phyloP scores from a whole-genome alignment of 805 yeast genomes.

The Zygosaccharomyces kombuchaensis region DNA sequence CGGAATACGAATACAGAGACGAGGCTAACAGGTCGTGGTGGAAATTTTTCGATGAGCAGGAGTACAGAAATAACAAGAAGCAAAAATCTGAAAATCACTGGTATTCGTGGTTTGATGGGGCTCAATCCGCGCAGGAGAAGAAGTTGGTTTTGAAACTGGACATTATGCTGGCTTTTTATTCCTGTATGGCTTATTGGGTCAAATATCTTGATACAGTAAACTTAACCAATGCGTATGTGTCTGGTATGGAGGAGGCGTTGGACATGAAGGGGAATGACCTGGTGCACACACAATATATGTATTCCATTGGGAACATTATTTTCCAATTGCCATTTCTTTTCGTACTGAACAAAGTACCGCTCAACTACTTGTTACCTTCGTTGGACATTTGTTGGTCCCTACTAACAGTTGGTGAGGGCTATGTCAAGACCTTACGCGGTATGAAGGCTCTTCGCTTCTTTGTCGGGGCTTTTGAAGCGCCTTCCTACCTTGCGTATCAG shows the following conservation, averaged over 20 bases:
- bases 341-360: slow-evolving; percentile 49
- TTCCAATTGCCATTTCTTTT: slow-evolving; percentile 62
- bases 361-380: slow-evolving; percentile 44
- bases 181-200: slow-evolving; percentile 63
- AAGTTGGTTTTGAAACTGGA: slow-evolving; percentile 47
- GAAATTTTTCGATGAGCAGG: slow-evolving; percentile 58
- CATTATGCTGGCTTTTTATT: slow-evolving; percentile 46
- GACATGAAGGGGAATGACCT: slow-evolving; percentile 59
- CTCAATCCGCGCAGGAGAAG: slow-evolving; percentile 43
- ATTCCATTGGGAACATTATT: slow-evolving; percentile 53
- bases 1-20: slow-evolving; percentile 43
- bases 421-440: slow-evolving; percentile 42
- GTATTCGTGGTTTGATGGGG: slow-evolving; percentile 53
- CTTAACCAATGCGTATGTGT: slow-evolving; percentile 60
- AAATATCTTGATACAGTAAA: slow-evolving; percentile 59
- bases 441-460: slow-evolving; percentile 58
- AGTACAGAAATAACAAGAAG: slow-evolving; percentile 44
- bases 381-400: slow-evolving; percentile 60
- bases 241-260: slow-evolving; percentile 56
- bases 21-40: slow-evolving; percentile 53
- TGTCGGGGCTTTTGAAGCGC: slow-evolving; percentile 62
- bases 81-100: slow-evolving; percentile 37
- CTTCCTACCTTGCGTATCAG: slow-evolving; percentile 55
- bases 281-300: slow-evolving; percentile 54
- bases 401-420: slow-evolving; percentile 50